Evolutionary conservation across 2,329 filamentous ascomycete genomes (phyloP).

Genomic region (Colletotrichum godetiae): DNA sequence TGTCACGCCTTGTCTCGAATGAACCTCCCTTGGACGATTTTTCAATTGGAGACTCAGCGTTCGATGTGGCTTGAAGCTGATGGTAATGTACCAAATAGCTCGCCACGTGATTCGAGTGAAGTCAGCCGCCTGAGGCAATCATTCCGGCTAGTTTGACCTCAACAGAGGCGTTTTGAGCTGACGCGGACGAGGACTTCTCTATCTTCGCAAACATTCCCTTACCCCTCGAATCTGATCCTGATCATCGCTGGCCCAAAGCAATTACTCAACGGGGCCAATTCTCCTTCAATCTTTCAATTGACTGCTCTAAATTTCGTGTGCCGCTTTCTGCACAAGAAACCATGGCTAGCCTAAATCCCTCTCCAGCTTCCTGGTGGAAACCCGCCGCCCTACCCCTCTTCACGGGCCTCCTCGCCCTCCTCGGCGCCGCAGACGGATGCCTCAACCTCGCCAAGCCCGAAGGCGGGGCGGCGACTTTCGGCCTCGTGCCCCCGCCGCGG

Average conservation of each 20-base stretch:
- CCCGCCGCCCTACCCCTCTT: slow-evolving; percentile 26
- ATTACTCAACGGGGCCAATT: neutral
- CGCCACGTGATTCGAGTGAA: neutral
- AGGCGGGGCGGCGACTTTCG: slow-evolving; percentile 24
- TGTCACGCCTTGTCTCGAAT: too few relatives aligned
- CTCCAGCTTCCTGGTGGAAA: slow-evolving; percentile 21
- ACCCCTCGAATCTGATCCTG: neutral
- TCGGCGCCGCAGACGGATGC: slow-evolving; percentile 25
- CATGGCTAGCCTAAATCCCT: slow-evolving; percentile 7
- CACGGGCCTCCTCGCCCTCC: slow-evolving; percentile 25
- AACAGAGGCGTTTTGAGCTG: neutral
- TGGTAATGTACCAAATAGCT: neutral
- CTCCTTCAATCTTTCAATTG: neutral
- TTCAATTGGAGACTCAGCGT: too few relatives aligned
- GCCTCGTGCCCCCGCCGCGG: slow-evolving; percentile 17
- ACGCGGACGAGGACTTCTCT: neutral
- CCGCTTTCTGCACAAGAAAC: neutral
- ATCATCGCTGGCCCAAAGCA: neutral
- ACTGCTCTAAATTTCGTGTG: neutral
- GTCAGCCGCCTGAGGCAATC: neutral
- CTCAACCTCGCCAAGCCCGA: slow-evolving; percentile 28
- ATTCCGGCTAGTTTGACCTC: neutral
- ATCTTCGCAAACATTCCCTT: too few relatives aligned
- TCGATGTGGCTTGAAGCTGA: neutral
- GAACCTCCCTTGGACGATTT: too few relatives aligned